Evolutionary conservation across 371 early-diverging fungal species (phyloP), one percentile per base, ranked within the genome.

Genomic region (Coemansia sp.): DNA sequence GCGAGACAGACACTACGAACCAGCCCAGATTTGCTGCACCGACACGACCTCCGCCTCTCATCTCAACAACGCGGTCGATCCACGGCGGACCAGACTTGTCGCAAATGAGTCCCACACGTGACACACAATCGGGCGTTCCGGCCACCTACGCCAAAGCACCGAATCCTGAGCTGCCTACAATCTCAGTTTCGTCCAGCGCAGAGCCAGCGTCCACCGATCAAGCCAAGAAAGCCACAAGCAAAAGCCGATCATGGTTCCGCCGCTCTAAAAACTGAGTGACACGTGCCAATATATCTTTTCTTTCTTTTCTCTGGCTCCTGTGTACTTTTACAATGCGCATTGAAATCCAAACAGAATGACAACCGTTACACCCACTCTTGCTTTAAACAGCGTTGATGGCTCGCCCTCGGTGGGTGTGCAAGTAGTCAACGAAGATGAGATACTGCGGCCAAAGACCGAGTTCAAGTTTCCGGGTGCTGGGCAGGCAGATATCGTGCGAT

Each of bases 401-500:
- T 23, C 23, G 23, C 23, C 23, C 23, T 23, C 23, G 23, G 23
- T 23, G 23, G 23, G 23, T 23, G 23, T 71, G 7, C 70, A 63
- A 6, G 60, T 70, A 13, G 19, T 63, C 28, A 12, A 9, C 2
- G 72, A 68, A 41, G 56, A 28, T 28, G 28, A 28, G 36, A 17
- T 17, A 29, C 36, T 3, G 58, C 58, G 58, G 58, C 58, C 46
- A 19, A 44, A 29, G 1, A 67, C 65, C 51, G 73, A 74, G 36
- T 67, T 81, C 26, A 62, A 70, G 4, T 92, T 92, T 60, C 92
- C 94, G 26, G 82, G 78, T 46, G 88, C 90, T 6, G 88, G 90
- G 8, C 93, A 90, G 69, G 90, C 94, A 11, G 93, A 94, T 67
- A 90, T 94, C 61, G 90, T 94, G 76, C 88, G 95, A 19, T 88